Conservation (phyloP, 1,139 yeast species). For the Pichia sp. region DNA sequence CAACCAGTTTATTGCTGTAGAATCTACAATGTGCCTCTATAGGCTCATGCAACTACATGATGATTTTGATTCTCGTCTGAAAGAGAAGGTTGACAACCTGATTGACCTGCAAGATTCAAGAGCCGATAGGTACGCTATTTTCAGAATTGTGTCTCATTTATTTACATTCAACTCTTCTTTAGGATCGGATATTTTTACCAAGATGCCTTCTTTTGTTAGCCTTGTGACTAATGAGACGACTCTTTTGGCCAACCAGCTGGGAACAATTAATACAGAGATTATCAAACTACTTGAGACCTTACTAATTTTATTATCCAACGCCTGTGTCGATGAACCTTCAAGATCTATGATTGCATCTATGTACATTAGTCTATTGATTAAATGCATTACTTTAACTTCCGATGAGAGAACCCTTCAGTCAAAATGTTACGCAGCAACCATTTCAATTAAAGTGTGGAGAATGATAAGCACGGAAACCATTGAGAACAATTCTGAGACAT, state of each 20-base stretch:
- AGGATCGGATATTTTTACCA: constrained; percentile 16
- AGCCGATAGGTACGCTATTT: constrained; percentile 11
- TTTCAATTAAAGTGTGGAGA: constrained; percentile 40
- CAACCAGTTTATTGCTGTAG: constrained; percentile 6
- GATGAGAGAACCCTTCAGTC: constrained; percentile 3
- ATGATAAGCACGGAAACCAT: constrained; percentile 29
- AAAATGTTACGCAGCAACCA: constrained; percentile 30
- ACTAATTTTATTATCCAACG: constrained; percentile 21
- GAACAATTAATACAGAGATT: constrained; percentile 2
- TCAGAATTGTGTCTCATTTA: constrained; percentile 16
- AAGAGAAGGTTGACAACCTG: constrained; percentile 17
- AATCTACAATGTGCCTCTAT: constrained; percentile 5
- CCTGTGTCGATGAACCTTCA: constrained; percentile 23
- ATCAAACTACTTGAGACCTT: constrained; percentile 10
- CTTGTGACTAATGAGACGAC: constrained; percentile 20
- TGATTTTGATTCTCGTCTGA: constrained; percentile 1
- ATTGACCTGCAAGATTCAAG: constrained; percentile 11
- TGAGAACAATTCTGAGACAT: constrained; percentile 16
- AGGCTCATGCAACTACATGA: background rate
- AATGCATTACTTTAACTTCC: constrained; percentile 11
- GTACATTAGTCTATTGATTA: constrained; percentile 17
- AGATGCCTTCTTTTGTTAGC: constrained; percentile 14
- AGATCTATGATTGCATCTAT: constrained; percentile 21
- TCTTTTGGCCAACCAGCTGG: constrained; percentile 8
- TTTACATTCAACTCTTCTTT: constrained; percentile 17